These are phyloP conservation scores for Eustoma russellianum DNA, from an alignment of 257 asterid genomes.

Conservation along the genomic window DNA sequence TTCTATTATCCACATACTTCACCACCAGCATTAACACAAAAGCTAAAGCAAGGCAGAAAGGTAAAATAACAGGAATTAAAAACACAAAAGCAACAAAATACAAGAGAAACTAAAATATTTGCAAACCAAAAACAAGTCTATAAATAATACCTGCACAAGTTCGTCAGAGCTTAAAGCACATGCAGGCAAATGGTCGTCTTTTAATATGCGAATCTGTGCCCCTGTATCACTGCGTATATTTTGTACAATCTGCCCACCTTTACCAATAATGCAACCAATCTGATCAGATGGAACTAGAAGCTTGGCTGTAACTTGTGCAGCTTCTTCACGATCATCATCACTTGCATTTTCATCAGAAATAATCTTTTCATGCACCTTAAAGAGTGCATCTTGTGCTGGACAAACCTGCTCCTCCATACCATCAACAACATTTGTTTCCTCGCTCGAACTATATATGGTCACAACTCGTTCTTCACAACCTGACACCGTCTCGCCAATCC, in stretches of 20 bases:
- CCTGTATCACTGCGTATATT: slow-evolving; percentile 76
- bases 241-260: slow-evolving; percentile 92
- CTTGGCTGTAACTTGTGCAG: slow-evolving; percentile 49
- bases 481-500: slow-evolving; percentile 83
- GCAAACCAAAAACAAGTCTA: not conserved
- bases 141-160: slow-evolving; percentile 65
- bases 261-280: slow-evolving; percentile 89
- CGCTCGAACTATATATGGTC: slow-evolving; percentile 65
- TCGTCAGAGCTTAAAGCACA: slow-evolving; percentile 90
- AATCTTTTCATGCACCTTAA: slow-evolving; percentile 79
- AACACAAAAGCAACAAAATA: not conserved
- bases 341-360: slow-evolving; percentile 44
- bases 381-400: slow-evolving; percentile 92
- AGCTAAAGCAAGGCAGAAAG: no score
- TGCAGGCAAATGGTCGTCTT: slow-evolving; percentile 77
- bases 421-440: slow-evolving; percentile 69
- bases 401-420: slow-evolving; percentile 45
- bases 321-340: slow-evolving; percentile 57
- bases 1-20: no score
- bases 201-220: slow-evolving; percentile 81
- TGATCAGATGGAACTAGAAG: slow-evolving; percentile 91
- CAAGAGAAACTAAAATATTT: not conserved
- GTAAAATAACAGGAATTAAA: no score
- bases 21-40: no score
- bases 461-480: slow-evolving; percentile 81